These are phyloP conservation scores for Penicillium sp. DNA, from an alignment of 2,329 filamentous ascomycete species.

Conservation along the genomic window DNA sequence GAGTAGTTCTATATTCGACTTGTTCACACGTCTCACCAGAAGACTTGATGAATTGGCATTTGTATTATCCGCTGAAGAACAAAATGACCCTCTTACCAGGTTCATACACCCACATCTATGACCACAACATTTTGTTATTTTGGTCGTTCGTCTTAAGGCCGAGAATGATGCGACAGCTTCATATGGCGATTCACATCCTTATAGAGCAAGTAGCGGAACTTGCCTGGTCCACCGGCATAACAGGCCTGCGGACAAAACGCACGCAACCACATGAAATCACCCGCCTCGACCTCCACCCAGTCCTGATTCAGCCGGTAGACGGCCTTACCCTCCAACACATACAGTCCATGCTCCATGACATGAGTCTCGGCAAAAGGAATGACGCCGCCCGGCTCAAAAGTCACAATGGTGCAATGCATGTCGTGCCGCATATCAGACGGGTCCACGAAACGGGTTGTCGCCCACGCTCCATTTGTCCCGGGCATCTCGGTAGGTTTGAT, in stretches of 20 bases:
- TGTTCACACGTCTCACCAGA: too few relatives aligned
- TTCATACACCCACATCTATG: too few relatives aligned
- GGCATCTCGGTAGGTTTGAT: conserved; percentile 18
- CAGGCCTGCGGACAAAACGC: conserved; percentile 24
- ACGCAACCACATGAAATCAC: conserved; percentile 25
- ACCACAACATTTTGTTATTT: too few relatives aligned
- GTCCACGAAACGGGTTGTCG: conserved; percentile 22
- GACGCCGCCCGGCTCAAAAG: conserved; percentile 20
- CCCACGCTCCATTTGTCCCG: conserved; percentile 21
- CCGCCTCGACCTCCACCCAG: conserved; percentile 24
- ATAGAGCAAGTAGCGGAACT: conserved; percentile 22
- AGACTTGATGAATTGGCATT: too few relatives aligned
- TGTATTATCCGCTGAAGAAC: too few relatives aligned
- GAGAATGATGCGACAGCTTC: conserved; percentile 15
- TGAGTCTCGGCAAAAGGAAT: conserved; percentile 23
- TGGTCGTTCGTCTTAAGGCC: not conserved
- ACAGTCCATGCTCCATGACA: conserved; percentile 23
- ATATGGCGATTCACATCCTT: conserved; percentile 25
- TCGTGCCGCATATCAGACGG: conserved; percentile 20
- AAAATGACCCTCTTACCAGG: too few relatives aligned
- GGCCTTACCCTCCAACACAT: conserved; percentile 21
- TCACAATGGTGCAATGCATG: conserved; percentile 23
- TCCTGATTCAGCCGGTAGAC: conserved; percentile 23
- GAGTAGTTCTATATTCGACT: too few relatives aligned
- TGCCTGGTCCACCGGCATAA: conserved; percentile 22